Evolutionary conservation across 2,329 filamentous ascomycete genomes (phyloP), one percentile per base, ranked within the genome.

Genomic region (Exophiala mesophila): DNA sequence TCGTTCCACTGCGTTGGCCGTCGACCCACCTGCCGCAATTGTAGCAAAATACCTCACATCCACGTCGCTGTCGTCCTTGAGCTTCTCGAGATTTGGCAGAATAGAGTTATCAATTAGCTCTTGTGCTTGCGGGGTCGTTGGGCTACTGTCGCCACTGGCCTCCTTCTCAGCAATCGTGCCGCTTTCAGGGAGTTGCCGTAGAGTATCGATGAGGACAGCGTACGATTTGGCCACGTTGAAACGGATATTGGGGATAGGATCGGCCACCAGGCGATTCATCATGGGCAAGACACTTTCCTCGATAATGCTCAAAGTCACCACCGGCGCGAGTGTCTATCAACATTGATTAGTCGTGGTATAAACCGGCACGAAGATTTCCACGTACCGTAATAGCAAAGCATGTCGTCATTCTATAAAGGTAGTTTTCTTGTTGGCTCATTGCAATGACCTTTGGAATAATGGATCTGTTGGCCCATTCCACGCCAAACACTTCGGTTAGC

Each of bases 171-270:
- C 80, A 50, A 97, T 74, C 10, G 90, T 97, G 49, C 88, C 88
- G 60, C 92, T 77, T 41, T 89, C 85, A 2, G 92, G 90, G 42
- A 98, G 76, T 56, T 88, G 85, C 67, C 90, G 88, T 59, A 98
- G 76, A n/a, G 89, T 88, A 56, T 85, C 82, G 59, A 97, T 88
- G 45, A 98, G 73, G 38, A 92, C 83, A 16, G 82, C 80, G 62
- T 97, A 98, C 34, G 92, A 97, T 73, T 98, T 98, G 57, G 92
- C 92, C 35, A 98, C 92, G 66, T 98, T 98, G 78, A 98, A 98
- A 38, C 92, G 88, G 63, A 98, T 98, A 70, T 98, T 98, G 55
- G 92, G 92, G 51, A 98, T 98, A 32, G 94, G 88, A 62, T 98
- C 92, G 33, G 80, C 78, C 39, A 94, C 88, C 41, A 98, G 84